A percentile compares a stretch with the other conserved stretches of the same genome.
These are phyloP conservation scores for Fusarium sororula DNA, from an alignment of 2,329 filamentous ascomycete species.

Conservation along the genomic window DNA sequence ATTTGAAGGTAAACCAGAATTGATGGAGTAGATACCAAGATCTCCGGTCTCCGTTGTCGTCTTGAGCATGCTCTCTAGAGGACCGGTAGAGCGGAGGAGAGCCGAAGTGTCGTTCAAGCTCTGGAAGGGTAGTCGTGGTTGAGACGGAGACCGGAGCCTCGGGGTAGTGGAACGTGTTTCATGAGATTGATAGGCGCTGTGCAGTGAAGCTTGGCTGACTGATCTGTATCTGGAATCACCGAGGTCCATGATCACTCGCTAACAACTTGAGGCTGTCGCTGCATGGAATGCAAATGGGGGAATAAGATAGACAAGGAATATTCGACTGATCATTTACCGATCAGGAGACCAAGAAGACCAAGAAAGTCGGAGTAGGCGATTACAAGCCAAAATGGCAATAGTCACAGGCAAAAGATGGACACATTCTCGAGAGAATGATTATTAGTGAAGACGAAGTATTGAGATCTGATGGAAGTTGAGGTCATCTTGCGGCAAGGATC, in stretches of 20 bases:
- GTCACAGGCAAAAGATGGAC: slow-evolving; percentile 21
- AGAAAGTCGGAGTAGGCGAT: slow-evolving; percentile 29
- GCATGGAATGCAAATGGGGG: background rate
- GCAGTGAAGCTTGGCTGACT: slow-evolving; percentile 53
- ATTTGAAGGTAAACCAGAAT: slow-evolving; percentile 42
- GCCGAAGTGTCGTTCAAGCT: slow-evolving; percentile 55
- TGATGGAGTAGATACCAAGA: slow-evolving; percentile 68
- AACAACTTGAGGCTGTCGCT: slow-evolving; percentile 13
- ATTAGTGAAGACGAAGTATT: background rate
- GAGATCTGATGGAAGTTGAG: background rate
- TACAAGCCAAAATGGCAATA: slow-evolving; percentile 34
- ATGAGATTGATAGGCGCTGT: slow-evolving; percentile 45
- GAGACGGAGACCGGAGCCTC: slow-evolving; percentile 35
- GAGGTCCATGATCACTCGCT: slow-evolving; percentile 43
- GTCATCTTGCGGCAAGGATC: background rate
- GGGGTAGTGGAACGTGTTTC: slow-evolving; percentile 26
- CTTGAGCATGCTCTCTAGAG: slow-evolving; percentile 71
- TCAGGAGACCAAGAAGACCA: slow-evolving; percentile 35
- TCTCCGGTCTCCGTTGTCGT: slow-evolving; percentile 74
- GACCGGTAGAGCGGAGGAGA: slow-evolving; percentile 60
- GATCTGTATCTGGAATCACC: slow-evolving; percentile 45
- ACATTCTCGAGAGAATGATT: slow-evolving; percentile 26
- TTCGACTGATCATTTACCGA: slow-evolving; percentile 30
- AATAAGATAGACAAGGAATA: slow-evolving; percentile 33
- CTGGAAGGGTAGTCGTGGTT: slow-evolving; percentile 52